These are phyloP conservation scores for Tricholomella constricta DNA, from an alignment of 768 basidiomycete species.

Conservation along the genomic window DNA sequence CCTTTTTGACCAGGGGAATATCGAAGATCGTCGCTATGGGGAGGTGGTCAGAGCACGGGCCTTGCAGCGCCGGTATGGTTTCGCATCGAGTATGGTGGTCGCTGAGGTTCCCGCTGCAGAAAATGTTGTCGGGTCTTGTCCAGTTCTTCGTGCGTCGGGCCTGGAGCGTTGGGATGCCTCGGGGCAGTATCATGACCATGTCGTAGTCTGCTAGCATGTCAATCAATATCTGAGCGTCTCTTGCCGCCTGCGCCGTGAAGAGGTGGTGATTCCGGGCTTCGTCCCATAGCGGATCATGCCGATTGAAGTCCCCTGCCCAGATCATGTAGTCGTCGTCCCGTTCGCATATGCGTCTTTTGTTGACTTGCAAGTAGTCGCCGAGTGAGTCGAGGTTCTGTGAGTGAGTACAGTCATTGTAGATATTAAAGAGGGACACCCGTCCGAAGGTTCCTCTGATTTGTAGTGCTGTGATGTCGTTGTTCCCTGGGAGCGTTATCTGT, in stretches of 20 bases:
- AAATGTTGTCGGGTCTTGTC: constrained; percentile 1
- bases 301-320: no score
- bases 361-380: constrained; percentile 9
- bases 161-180: not conserved
- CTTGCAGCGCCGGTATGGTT: not conserved
- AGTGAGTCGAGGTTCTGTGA: constrained; percentile 10
- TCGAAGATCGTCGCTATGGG: constrained; percentile 29
- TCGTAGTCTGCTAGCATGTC: not conserved
- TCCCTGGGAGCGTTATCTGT: not conserved
- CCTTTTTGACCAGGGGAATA: not conserved
- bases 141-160: not conserved
- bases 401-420: constrained; percentile 36
- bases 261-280: not conserved
- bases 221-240: not conserved
- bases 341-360: constrained; percentile 13
- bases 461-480: constrained; percentile 8
- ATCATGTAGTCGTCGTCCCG: constrained; percentile 40
- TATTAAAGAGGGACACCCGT: constrained; percentile 27
- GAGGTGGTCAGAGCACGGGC: no score
- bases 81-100: not conserved
- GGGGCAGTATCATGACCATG: not conserved
- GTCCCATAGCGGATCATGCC: constrained; percentile 7
- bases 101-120: not conserved
- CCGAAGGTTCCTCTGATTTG: not conserved
- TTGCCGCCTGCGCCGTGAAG: not conserved